A percentile compares a stretch with the other conserved stretches of the same genome.
These are phyloP conservation scores for Oldenlandia corymbosa DNA, from an alignment of 257 asterid genomes.

Conservation along the genomic window DNA sequence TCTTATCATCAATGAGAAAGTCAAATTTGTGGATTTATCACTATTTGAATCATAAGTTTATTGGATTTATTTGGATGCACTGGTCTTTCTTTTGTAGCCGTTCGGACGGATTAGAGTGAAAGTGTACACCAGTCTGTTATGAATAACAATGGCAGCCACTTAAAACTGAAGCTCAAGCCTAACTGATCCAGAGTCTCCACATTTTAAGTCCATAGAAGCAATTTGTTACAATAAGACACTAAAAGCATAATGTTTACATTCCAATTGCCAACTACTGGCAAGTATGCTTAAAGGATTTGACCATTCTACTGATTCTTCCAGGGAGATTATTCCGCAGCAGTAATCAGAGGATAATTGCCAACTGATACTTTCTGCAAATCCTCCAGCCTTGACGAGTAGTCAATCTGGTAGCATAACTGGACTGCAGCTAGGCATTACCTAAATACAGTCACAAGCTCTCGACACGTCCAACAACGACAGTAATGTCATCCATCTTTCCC, in stretches of 20 bases:
- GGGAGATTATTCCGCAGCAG: not conserved
- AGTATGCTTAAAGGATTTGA: not conserved
- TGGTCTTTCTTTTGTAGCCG: too few relatives aligned
- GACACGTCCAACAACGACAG: slow-evolving; percentile 63
- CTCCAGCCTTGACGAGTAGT: not conserved
- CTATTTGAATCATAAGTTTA: too few relatives aligned
- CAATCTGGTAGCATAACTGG: not conserved
- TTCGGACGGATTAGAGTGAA: too few relatives aligned
- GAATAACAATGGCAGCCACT: too few relatives aligned
- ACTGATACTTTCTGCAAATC: not conserved
- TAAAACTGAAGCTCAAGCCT: too few relatives aligned
- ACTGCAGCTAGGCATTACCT: not conserved
- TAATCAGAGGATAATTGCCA: not conserved
- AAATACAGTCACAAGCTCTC: slow-evolving; percentile 27
- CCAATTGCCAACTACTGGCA: not conserved
- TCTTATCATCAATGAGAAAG: too few relatives aligned
- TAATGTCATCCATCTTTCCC: slow-evolving; percentile 78
- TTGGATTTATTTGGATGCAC: too few relatives aligned
- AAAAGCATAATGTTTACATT: not conserved
- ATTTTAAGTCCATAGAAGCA: too few relatives aligned
- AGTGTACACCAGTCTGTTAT: too few relatives aligned
- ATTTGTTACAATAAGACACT: too few relatives aligned
- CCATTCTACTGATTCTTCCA: not conserved
- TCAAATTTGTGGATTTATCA: too few relatives aligned
- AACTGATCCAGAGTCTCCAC: too few relatives aligned